phyloP scores from a whole-genome alignment of 306 rosid genomes.

The Albizia julibrissin region DNA sequence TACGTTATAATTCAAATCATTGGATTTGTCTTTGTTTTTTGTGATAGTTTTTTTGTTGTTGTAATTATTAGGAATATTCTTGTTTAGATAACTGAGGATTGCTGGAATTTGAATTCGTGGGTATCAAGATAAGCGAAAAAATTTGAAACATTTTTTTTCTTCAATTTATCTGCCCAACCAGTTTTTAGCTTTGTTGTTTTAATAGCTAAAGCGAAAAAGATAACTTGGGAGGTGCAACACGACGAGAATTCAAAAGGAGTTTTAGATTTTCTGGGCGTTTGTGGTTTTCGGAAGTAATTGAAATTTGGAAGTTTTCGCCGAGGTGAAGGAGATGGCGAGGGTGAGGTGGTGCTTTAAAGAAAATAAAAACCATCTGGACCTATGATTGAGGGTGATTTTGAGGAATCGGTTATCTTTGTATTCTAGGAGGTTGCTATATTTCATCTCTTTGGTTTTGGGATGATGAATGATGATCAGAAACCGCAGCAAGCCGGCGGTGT shows the following conservation, averaged over 20 bases:
- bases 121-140: background rate
- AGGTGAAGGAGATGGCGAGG: constrained; percentile 49
- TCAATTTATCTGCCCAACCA: constrained; percentile 18
- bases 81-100: constrained; percentile 12
- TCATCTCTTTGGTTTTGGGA: constrained; percentile 62
- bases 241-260: constrained; percentile 25
- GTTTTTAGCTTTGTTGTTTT: constrained; percentile 27
- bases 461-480: constrained; percentile 83
- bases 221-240: constrained; percentile 24
- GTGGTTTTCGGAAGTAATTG: constrained; percentile 38
- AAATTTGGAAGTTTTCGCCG: constrained; percentile 48
- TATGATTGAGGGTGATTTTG: constrained; percentile 58
- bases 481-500: constrained; percentile 65
- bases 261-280: constrained; percentile 34
- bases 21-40: background rate
- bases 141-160: constrained; percentile 1
- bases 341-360: constrained; percentile 27
- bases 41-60: constrained; percentile 26
- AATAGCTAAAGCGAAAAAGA: constrained; percentile 15
- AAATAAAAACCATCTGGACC: constrained; percentile 52
- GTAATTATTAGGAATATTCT: constrained; percentile 25
- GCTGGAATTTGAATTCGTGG: constrained; percentile 18
- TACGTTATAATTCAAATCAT: background rate
- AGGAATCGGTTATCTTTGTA: constrained; percentile 51
- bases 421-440: constrained; percentile 48